Evolutionary conservation across 768 basidiomycete species (phyloP).

Genomic region (Collybia sordida): DNA sequence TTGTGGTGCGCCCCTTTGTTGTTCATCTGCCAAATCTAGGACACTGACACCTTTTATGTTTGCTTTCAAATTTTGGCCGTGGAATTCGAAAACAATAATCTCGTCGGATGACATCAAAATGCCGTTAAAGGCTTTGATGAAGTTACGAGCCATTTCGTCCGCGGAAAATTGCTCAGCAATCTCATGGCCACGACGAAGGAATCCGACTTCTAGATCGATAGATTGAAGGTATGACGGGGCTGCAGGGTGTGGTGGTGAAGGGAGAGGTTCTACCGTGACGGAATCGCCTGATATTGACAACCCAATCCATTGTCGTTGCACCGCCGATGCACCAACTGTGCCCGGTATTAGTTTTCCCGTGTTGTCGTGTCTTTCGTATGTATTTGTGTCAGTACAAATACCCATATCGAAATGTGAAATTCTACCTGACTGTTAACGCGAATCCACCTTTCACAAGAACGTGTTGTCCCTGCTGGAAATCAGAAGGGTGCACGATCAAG

Average conservation of each 20-base stretch:
- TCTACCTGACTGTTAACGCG: constrained; percentile 71
- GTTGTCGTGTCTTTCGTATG: constrained; percentile 64
- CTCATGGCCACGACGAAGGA: constrained; percentile 52
- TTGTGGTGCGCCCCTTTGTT: constrained; percentile 40
- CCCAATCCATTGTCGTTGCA: constrained; percentile 89
- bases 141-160: constrained; percentile 79
- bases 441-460: constrained; percentile 73
- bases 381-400: background rate
- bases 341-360: constrained; percentile 70
- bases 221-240: constrained; percentile 69
- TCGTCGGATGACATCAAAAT: constrained; percentile 70
- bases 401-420: constrained; percentile 14
- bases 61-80: constrained; percentile 79
- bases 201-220: constrained; percentile 79
- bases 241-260: constrained; percentile 46
- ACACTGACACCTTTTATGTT: constrained; percentile 58
- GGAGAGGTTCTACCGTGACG: constrained; percentile 67
- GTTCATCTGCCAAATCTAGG: constrained; percentile 63
- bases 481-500: constrained; percentile 73
- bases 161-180: constrained; percentile 74
- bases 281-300: constrained; percentile 77
- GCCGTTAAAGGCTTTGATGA: constrained; percentile 73
- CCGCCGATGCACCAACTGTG: constrained; percentile 69
- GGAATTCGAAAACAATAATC: constrained; percentile 82
- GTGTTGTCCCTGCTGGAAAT: constrained; percentile 74